phyloP scores from a whole-genome alignment of 768 basidiomycete genomes.

The Termitomyces sp. region DNA sequence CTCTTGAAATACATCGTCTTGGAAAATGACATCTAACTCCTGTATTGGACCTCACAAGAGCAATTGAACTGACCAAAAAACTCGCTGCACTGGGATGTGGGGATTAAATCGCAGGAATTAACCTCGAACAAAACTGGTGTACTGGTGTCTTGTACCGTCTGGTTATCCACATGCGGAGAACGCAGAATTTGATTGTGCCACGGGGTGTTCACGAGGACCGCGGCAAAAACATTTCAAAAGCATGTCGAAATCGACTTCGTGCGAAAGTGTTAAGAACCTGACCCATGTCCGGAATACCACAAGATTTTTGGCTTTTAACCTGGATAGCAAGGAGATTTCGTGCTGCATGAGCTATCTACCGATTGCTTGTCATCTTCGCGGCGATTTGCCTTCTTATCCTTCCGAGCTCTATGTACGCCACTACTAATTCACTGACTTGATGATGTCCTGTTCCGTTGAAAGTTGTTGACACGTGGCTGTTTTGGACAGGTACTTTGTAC shows the following conservation, averaged over 20 bases:
- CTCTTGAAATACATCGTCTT: conserved; percentile 44
- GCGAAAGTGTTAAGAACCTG: conserved; percentile 30
- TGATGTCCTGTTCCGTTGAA: too few species aligned
- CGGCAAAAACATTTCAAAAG: conserved; percentile 21
- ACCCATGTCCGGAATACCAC: conserved; percentile 34
- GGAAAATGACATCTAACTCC: conserved; percentile 30
- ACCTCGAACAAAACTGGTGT: conserved; percentile 9
- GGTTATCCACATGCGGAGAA: conserved; percentile 6
- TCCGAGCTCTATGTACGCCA: neutral
- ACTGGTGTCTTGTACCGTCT: neutral
- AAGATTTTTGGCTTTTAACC: conserved; percentile 5
- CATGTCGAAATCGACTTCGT: conserved; percentile 1
- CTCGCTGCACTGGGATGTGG: conserved; percentile 18
- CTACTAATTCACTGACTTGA: neutral
- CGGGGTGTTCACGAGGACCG: conserved; percentile 36
- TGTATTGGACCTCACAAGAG: conserved; percentile 41
- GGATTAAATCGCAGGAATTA: conserved; percentile 19
- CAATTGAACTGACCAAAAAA: conserved; percentile 29
- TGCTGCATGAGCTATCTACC: neutral
- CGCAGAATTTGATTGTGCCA: conserved; percentile 12
- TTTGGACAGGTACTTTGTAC: too few species aligned
- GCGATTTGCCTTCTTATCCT: neutral
- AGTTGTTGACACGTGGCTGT: neutral
- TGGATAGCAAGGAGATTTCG: neutral
- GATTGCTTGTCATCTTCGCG: too few species aligned